phyloP scores from a whole-genome alignment of 2,329 filamentous ascomycete genomes.

The Fusarium liriodendri region DNA sequence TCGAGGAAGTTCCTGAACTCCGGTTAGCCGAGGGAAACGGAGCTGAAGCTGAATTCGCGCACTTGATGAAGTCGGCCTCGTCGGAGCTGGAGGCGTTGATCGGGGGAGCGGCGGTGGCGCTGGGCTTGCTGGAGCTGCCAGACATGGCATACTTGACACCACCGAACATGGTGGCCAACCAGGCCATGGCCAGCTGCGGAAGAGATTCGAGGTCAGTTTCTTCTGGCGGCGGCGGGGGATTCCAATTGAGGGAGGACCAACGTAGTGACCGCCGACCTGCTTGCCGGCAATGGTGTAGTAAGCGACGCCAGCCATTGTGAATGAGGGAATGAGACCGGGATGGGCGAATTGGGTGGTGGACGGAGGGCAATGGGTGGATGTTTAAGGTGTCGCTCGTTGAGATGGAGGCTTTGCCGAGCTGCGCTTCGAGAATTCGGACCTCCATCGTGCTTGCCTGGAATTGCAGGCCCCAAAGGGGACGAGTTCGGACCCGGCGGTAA shows the following conservation, averaged over 20 bases:
- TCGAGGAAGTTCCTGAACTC: slow-evolving; percentile 53
- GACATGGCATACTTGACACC: slow-evolving; percentile 58
- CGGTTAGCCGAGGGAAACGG: slow-evolving; percentile 40
- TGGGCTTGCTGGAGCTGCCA: slow-evolving; percentile 59
- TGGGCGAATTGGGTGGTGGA: slow-evolving; percentile 44
- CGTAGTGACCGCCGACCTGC: slow-evolving; percentile 71
- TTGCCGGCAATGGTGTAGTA: slow-evolving; percentile 68
- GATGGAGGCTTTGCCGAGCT: slow-evolving; percentile 43
- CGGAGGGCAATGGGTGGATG: slow-evolving; percentile 46
- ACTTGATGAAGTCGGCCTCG: slow-evolving; percentile 75
- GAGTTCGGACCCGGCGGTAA: slow-evolving; percentile 38
- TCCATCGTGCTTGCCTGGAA: slow-evolving; percentile 46
- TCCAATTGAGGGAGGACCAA: slow-evolving; percentile 52
- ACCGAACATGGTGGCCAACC: slow-evolving; percentile 63
- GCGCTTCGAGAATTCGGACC: slow-evolving; percentile 43
- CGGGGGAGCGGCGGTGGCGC: slow-evolving; percentile 62
- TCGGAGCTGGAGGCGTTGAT: slow-evolving; percentile 72
- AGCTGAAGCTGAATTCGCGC: slow-evolving; percentile 49
- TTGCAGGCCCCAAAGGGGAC: slow-evolving; percentile 44
- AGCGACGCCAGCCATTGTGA: slow-evolving; percentile 53
- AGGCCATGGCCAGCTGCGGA: slow-evolving; percentile 66
- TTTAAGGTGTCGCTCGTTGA: slow-evolving; percentile 39
- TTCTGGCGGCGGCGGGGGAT: background rate
- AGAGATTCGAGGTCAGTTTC: slow-evolving; percentile 35
- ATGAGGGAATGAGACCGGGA: slow-evolving; percentile 34